phyloP scores from a whole-genome alignment of 1,139 yeast genomes.

The Candida labiduridarum region DNA sequence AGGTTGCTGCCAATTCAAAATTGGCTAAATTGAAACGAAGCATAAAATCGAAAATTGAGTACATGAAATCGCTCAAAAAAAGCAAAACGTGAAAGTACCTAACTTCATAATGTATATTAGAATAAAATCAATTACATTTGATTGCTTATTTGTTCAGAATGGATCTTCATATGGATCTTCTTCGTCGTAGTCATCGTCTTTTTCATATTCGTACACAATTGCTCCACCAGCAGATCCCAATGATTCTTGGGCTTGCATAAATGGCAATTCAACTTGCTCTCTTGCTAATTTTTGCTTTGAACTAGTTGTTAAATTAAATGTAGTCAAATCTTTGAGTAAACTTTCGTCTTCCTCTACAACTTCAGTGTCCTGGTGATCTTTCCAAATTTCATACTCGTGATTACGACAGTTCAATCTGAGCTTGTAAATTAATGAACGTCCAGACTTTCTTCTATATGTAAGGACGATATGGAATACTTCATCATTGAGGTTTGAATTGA shows the following conservation, averaged over 20 bases:
- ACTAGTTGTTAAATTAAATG: conserved; percentile 81
- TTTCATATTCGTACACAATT: conserved; percentile 87
- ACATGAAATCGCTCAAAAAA: conserved; percentile 3
- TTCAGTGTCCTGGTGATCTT: conserved; percentile 24
- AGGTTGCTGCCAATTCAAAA: conserved; percentile 27
- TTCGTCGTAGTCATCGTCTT: conserved; percentile 89
- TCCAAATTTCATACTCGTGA: conserved; percentile 53
- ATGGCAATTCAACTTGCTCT: conserved; percentile 88
- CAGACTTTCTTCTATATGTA: conserved; percentile 79
- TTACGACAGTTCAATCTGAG: conserved; percentile 52
- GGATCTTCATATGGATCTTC: conserved; percentile 98
- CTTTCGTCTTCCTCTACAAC: conserved; percentile 40
- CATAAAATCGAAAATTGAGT: conserved; percentile 9
- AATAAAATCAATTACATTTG: background rate
- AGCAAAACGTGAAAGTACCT: background rate
- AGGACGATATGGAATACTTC: conserved; percentile 50
- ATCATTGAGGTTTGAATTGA: conserved; percentile 46
- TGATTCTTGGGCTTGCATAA: conserved; percentile 77
- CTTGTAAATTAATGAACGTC: conserved; percentile 65
- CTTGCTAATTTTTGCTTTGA: conserved; percentile 74
- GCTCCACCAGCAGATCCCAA: conserved; percentile 82
- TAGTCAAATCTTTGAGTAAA: conserved; percentile 71
- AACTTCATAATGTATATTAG: background rate
- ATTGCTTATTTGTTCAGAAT: conserved; percentile 40
- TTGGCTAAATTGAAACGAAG: conserved; percentile 23